Percentiles rank a stretch among this genome's conserved stretches.
Conservation (phyloP, 2,329 filamentous ascomycete species). For the Fusarium stilboides region DNA sequence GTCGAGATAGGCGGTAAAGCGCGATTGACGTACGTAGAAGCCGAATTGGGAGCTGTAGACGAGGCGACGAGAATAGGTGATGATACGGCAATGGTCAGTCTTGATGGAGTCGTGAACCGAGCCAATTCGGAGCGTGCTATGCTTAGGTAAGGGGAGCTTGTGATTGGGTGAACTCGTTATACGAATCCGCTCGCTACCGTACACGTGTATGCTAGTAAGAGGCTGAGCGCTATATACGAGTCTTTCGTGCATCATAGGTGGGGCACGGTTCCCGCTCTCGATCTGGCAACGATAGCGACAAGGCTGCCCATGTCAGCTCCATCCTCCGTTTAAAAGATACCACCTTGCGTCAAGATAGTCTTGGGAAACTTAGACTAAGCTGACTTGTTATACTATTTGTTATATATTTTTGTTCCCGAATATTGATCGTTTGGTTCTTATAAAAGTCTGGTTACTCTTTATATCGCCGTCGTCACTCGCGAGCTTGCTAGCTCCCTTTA, state of each 20-base stretch:
- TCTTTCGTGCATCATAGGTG: slow-evolving; percentile 33
- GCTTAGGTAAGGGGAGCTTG: slow-evolving; percentile 44
- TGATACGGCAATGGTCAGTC: slow-evolving; percentile 36
- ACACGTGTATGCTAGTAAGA: slow-evolving; percentile 6
- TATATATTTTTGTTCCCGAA: not conserved
- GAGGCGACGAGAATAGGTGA: slow-evolving; percentile 34
- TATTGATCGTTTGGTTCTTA: not conserved
- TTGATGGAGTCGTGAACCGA: slow-evolving; percentile 42
- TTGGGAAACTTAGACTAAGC: slow-evolving; percentile 27
- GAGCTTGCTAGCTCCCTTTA: slow-evolving; percentile 4
- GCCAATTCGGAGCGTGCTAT: slow-evolving; percentile 37
- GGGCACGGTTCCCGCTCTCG: slow-evolving; percentile 26
- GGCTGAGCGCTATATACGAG: not conserved
- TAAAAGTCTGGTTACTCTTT: not conserved
- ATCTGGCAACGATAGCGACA: slow-evolving; percentile 15
- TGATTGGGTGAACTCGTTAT: slow-evolving; percentile 34
- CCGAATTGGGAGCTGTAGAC: slow-evolving; percentile 42
- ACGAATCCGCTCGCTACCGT: not conserved
- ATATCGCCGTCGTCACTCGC: not conserved
- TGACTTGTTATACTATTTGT: not conserved
- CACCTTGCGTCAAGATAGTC: slow-evolving; percentile 37
- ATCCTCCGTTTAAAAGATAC: slow-evolving; percentile 28
- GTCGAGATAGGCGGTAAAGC: fast-evolving
- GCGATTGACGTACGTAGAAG: slow-evolving; percentile 40
- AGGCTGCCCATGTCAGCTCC: slow-evolving; percentile 19